Base-by-base conservation (phyloP, 208 protist species). In the Balamuthia mandrillaris region DNA sequence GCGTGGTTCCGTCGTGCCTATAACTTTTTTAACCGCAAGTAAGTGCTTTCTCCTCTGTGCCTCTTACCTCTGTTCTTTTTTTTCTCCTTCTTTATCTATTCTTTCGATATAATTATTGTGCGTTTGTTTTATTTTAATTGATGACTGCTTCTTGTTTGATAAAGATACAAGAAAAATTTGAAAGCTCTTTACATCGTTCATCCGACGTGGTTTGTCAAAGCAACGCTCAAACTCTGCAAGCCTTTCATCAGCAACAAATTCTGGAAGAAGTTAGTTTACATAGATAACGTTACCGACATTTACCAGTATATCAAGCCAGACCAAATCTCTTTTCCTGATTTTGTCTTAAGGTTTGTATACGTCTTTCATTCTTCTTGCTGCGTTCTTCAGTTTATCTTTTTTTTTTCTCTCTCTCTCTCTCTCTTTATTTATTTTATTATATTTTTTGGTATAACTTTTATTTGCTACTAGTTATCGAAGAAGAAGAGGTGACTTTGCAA, bases 141-240 rank as follows among this genome's bases (percentile, higher is more conserved):
- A 68, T 68, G 14, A 24, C 60, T 68, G 60, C 21, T 68, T 29
- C 16, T 68, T 14, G 18, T 35, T 24, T 29, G 18, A 35, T 24
- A 68, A 16, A 86, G 88, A 41, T 90, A 93, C 66, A 94, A 94
- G 84, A 94, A 94, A 82, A 94, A 93, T 84, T 81, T 93, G 4
- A 93, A 93, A 47, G 44, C 60, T 3, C 39, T 92, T 2, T 93
- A 92, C 49, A 90, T 93, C 33, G 87, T 93, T 12, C 88, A 92
- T 49, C 78, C 91, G 33, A 89, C 88, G 10, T 79, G 81, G 29
- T 90, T 82, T 63, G 54, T 90, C 14, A 88, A 81, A 18, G 58
- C 87, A 9, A 78, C 87, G 10, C 58, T 93, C 3, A 82, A 78
- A 21, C 27, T 92, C 3, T 74, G 89, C 52, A 63, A 86, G 27